Evolutionary conservation across 345 rosid genomes (phyloP), one percentile per base, ranked within the genome.

Genomic region (Eutrema heterophyllum): DNA sequence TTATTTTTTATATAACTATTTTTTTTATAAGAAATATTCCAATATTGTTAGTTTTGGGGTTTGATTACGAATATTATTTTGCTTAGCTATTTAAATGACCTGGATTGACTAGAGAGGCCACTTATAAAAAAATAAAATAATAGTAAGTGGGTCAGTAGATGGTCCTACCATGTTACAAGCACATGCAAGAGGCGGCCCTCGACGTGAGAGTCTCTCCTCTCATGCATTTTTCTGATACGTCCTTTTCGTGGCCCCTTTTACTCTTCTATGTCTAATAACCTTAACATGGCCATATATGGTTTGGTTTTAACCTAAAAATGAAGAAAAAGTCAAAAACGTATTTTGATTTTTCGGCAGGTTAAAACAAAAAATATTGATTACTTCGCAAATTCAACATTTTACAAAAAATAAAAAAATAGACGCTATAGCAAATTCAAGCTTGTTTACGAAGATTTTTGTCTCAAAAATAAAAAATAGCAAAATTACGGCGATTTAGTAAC

Each of bases 101-200:
- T 55, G 50, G 35, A 55, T 65, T 73, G 71, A 55, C 33, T 27
- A 45, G 15, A 29, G 54, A 64, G 30, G 11, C 61, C 67, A 38
- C 51, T 48, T 46, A 56, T 46, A 18, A n/a, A n/a, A n/a, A n/a
- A 6, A 36, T 39, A 0, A 10, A 35, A n/a, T 13, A n/a, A 32
- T 45, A 46, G 33, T n/a, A 74, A 27, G 60, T 33, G 38, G 63
- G 70, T 13, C 14, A 64, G 9, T 27, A 9, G 40, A 18, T 51
- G 68, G 64, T 12, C 79, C 79, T 75, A 68, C 58, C 79, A 75
- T 75, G 79, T 75, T 68, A 75, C 56, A 46, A 53, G 70, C 79
- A 75, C 79, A 75, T 68, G 64, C 49, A 53, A 67, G 68, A 51
- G 44, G 50, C 26, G 44, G 50, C 26, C 52, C 29, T 75, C 26